phyloP scores from a whole-genome alignment of 2,329 filamentous ascomycete species.

The Fusarium coicis region DNA sequence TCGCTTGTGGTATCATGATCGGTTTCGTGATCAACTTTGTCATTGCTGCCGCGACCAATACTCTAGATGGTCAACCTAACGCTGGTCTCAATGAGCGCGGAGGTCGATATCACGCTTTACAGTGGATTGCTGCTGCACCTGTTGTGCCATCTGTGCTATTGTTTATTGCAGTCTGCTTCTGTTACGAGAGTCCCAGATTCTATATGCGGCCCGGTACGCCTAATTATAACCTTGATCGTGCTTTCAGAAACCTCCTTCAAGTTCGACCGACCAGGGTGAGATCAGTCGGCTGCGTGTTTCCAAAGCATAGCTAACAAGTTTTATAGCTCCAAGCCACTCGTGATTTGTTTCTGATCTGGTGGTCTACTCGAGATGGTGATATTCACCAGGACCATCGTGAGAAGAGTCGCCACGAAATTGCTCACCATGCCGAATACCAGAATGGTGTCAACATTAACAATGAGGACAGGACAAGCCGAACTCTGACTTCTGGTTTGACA shows the following conservation, averaged over 20 bases:
- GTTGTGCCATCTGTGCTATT: slow-evolving; percentile 50
- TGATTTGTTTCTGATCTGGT: slow-evolving; percentile 51
- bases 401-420: background rate
- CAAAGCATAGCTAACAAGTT: background rate
- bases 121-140: slow-evolving; percentile 51
- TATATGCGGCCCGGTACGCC: slow-evolving; percentile 50
- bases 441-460: background rate
- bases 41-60: slow-evolving; percentile 14
- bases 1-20: slow-evolving; percentile 41
- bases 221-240: slow-evolving; percentile 49
- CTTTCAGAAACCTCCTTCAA: slow-evolving; percentile 47
- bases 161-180: slow-evolving; percentile 50
- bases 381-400: background rate
- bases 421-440: background rate
- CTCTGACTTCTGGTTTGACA: slow-evolving; percentile 12
- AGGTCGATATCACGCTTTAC: slow-evolving; percentile 29
- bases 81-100: background rate
- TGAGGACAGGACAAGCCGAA: too few species aligned
- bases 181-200: slow-evolving; percentile 54
- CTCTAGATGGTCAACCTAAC: background rate
- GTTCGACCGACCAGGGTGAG: slow-evolving; percentile 47
- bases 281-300: accelerated
- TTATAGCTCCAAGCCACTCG: slow-evolving; percentile 51
- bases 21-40: slow-evolving; percentile 39
- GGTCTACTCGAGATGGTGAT: slow-evolving; percentile 9